These are phyloP conservation scores for Golubevia pallescens DNA, from an alignment of 1,284 basidiomycete species.

Conservation along the genomic window DNA sequence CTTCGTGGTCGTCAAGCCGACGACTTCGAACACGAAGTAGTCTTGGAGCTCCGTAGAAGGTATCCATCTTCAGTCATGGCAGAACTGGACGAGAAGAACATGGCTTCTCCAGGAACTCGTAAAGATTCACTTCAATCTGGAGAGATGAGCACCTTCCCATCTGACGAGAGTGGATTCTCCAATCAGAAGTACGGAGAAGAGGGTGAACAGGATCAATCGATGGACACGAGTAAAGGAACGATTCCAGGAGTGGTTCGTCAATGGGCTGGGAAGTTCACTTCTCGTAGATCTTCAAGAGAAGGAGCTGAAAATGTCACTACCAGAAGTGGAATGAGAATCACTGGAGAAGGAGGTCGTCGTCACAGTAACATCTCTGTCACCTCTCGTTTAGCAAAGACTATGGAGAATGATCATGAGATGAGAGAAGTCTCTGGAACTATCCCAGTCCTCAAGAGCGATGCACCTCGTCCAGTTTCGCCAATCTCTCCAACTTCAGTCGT, in stretches of 20 bases:
- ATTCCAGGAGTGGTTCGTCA: neutral
- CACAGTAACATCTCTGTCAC: neutral
- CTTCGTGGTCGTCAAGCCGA: constrained; percentile 65
- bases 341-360: neutral
- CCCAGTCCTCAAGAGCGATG: constrained; percentile 14
- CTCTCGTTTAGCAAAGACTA: constrained; percentile 9
- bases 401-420: constrained; percentile 36
- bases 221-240: neutral
- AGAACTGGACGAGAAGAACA: neutral
- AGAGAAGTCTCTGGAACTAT: constrained; percentile 16
- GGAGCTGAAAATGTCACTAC: neutral
- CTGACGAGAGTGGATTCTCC: neutral
- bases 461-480: neutral
- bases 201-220: neutral
- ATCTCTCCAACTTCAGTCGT: neutral
- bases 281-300: neutral
- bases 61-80: constrained; percentile 42
- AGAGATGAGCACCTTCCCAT: neutral
- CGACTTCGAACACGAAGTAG: constrained; percentile 64
- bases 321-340: neutral
- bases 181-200: neutral
- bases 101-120: neutral
- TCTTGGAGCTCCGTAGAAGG: constrained; percentile 63
- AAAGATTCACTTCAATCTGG: neutral
- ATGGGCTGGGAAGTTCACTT: neutral